phyloP scores from a whole-genome alignment of 129 eudicot species.

The Chrysanthemum makinoi region DNA sequence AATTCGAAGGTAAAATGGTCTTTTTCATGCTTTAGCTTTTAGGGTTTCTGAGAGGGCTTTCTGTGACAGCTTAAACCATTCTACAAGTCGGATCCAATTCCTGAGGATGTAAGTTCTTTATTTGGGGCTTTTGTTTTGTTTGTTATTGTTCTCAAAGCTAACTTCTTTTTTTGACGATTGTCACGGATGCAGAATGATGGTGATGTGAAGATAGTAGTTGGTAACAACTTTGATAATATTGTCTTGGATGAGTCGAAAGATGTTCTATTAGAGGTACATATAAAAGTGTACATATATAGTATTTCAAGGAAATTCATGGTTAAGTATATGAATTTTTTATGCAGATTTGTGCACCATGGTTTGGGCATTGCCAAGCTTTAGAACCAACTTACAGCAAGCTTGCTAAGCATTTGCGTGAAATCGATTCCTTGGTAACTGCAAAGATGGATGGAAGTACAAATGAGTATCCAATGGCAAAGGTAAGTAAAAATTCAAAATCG shows the following conservation, averaged over 20 bases:
- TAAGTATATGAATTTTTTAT: background rate
- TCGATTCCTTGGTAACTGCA: conserved; percentile 34
- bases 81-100: conserved; percentile 81
- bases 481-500: background rate
- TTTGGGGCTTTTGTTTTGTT: background rate
- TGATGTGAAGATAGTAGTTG: conserved; percentile 93
- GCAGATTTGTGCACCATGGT: conserved; percentile 91
- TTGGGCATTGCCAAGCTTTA: conserved; percentile 91
- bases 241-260: conserved; percentile 93
- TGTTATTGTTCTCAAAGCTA: background rate
- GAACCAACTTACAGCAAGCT: conserved; percentile 90
- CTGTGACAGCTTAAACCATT: conserved; percentile 19
- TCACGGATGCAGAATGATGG: conserved; percentile 62
- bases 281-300: background rate
- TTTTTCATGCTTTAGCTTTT: no score
- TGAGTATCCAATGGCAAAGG: no score
- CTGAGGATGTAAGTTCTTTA: conserved; percentile 60
- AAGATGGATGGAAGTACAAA: no score
- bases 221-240: conserved; percentile 81
- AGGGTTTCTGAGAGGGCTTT: no score
- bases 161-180: background rate
- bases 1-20: no score
- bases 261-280: conserved; percentile 84
- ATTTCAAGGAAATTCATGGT: conserved; percentile 8
- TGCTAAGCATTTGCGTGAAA: conserved; percentile 66